Conservation (phyloP, 2,329 filamentous ascomycete genomes). For the Xylariaceae sp. region DNA sequence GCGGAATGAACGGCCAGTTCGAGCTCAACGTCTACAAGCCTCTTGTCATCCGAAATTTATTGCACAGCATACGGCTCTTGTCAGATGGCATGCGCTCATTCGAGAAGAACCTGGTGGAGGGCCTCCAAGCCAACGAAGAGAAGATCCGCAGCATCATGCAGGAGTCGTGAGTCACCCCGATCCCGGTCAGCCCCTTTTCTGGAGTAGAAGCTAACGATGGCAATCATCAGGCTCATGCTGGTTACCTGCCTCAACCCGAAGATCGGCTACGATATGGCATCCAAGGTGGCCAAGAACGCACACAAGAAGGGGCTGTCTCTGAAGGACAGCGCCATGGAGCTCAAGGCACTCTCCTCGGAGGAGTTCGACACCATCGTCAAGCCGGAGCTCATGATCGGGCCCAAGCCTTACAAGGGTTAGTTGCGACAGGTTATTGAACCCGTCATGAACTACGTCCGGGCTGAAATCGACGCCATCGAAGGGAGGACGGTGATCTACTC, state of each 20-base stretch:
- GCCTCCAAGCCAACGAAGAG: conserved; percentile 90
- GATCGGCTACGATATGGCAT: conserved; percentile 97
- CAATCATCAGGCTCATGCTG: conserved; percentile 76
- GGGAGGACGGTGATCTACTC: conserved; percentile 17
- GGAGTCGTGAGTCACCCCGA: conserved; percentile 71
- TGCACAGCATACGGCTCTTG: conserved; percentile 88
- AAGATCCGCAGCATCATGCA: conserved; percentile 89
- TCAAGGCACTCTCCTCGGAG: conserved; percentile 82
- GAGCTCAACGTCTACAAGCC: conserved; percentile 99
- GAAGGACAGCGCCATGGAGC: conserved; percentile 91
- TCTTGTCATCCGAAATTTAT: conserved; percentile 89
- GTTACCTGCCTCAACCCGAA: conserved; percentile 97
- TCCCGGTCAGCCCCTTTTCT: too few relatives aligned
- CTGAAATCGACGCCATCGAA: conserved; percentile 21
- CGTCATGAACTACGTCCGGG: conserved; percentile 24
- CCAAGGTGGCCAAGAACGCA: conserved; percentile 96
- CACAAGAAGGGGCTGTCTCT: conserved; percentile 97
- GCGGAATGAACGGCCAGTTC: conserved; percentile 97
- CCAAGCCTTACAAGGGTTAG: conserved; percentile 63
- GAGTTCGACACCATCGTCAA: conserved; percentile 90
- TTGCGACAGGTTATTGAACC: conserved; percentile 26
- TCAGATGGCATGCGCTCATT: conserved; percentile 94
- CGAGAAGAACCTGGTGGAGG: conserved; percentile 87
- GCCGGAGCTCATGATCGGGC: conserved; percentile 93
- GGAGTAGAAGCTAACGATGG: conserved; percentile 6